Base-by-base conservation (phyloP, 192 early-diverging fungal species). In the Backusella luteola region DNA sequence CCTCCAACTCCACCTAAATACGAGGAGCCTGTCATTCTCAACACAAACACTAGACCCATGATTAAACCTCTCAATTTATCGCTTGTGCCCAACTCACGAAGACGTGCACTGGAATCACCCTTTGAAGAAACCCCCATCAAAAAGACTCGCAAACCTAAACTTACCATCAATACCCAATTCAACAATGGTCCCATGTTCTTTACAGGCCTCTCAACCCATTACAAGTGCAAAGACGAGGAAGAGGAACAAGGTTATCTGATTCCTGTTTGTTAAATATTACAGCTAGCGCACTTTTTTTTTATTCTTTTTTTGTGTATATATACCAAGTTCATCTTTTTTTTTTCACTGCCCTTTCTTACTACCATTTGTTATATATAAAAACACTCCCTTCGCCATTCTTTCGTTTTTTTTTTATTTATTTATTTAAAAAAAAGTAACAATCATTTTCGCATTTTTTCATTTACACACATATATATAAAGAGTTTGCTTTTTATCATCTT, bases 51-150 rank as follows among this genome's bases (percentile, higher is more conserved):
- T 19, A 35, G 66, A 29, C 66, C 74, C 17, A 34, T 26, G 29
- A 66, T 75, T 29, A 67, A 36, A n/a, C 74, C 74, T 49, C 74
- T 75, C 26, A 41, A 75, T 23, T 66, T 75, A 19, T 68, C 74
- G 29, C 21, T 75, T 38, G 38, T 75, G 6, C 74, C 74, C 7
- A 75, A 75, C 17, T 66, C 59, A 44, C 23, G 59, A 42, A 63
- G 74, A 38, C 74, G 74, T 42, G 41, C 74, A 11, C 3, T 75
- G 34, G 32, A 63, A 1, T 41, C 73, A 12, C 52, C 36, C 7
- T 44, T 46, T 34, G 70, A 72, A 23, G 29, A 29, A 12, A 41
- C 59, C 3, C 35, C 56, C 6, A 35, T n/a, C 6, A 75, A 75
- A n/a, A 63, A 66, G 26, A 59, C 72, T 1, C 72, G 46, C 6